Evolutionary conservation across 192 early-diverging fungal genomes (phyloP), one percentile per base, ranked within the genome.

Genomic region (Umbelopsis isabellina): DNA sequence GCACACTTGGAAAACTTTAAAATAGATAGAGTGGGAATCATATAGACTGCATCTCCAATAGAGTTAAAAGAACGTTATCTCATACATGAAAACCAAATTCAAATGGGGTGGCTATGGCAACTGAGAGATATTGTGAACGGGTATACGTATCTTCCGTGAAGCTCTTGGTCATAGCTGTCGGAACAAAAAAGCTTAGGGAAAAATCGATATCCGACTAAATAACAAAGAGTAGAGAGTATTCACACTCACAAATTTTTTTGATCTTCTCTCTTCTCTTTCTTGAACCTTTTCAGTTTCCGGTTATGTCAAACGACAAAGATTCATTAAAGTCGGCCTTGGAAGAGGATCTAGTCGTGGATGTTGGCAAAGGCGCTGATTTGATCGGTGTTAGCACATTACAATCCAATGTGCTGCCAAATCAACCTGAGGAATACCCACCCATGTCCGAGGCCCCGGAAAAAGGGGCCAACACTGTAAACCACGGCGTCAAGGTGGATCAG

Each of bases 181-280:
- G 55, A 61, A 61, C 27, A 30, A 13, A 52, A 50, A 61, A 37
- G 25, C 25, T 61, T 61, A 35, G 1, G 55, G 55, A 61, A 18
- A 61, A 61, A 61, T 61, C 55, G 30, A 15, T 18, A 61, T 35
- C 55, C 55, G 30, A 61, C 5, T 35, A 4, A 61, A 33, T 33
- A n/a, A 33, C 11, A 33, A 5, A 4, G 37, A 41, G 37, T 10
- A 41, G 37, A 6, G 2, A 41, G 37, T 41, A 6, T 41, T 41
- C 37, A 41, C 37, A 9, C 37, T 9, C 2, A 37, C 18, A 27
- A 61, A 18, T 35, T 61, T 61, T 61, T 61, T 61, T 6, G 25
- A 33, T 15, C 55, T 61, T 61, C 18, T 61, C 15, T 61, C 18
- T n/a, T 61, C 30, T 61, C 30, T 35, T 35, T 61, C 30, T 18